Evolutionary conservation across 805 yeast species (phyloP).

Genomic region (Myxozyma melibiosi): DNA sequence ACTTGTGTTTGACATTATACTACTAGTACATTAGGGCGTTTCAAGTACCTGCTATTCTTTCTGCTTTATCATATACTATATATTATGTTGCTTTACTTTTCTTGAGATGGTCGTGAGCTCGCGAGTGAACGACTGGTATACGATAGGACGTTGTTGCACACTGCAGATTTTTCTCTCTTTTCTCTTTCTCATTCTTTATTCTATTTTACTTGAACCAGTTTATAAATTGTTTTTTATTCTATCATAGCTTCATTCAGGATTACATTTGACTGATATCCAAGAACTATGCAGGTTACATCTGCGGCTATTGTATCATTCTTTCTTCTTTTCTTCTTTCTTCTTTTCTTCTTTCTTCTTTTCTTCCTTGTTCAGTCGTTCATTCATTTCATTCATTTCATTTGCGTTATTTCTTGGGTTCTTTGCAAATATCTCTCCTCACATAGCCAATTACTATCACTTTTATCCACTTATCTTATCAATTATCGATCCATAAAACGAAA

Average conservation of each 20-base stretch:
- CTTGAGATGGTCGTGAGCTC: neutral
- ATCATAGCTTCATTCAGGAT: too few species aligned
- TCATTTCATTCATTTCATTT: neutral
- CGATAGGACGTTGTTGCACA: slow-evolving; percentile 3
- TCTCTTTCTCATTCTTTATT: neutral
- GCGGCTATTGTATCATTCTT: too few species aligned
- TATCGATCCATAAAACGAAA: too few species aligned
- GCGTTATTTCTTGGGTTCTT: neutral
- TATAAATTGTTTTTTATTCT: too few species aligned
- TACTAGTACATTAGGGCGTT: slow-evolving; percentile 5
- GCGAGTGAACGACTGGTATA: neutral
- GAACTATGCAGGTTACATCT: too few species aligned
- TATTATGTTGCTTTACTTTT: neutral
- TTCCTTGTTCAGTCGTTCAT: neutral
- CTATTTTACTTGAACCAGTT: slow-evolving; percentile 8
- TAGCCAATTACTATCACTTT: neutral
- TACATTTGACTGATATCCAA: too few species aligned
- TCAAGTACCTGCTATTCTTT: neutral
- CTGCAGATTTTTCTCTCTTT: neutral
- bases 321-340: neutral
- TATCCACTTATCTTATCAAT: neutral
- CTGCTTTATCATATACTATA: neutral
- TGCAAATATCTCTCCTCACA: neutral
- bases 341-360: neutral
- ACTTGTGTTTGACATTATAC: slow-evolving; percentile 1